These are phyloP conservation scores for Imleria badia DNA, from an alignment of 768 basidiomycete species.

Conservation along the genomic window DNA sequence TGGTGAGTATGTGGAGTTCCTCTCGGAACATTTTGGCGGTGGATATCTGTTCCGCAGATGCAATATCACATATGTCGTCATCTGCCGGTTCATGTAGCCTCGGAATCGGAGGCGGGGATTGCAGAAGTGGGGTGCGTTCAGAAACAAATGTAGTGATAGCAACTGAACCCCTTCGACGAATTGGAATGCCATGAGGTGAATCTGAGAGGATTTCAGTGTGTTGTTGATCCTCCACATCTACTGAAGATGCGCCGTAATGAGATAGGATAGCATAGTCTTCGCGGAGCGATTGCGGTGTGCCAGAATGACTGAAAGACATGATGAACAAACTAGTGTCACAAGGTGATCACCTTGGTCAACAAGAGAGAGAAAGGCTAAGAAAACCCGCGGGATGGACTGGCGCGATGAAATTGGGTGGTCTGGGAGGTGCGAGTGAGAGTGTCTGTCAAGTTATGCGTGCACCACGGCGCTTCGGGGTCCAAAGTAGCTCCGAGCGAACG, in stretches of 20 bases:
- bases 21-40: slow-evolving; percentile 47
- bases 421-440: too few species aligned
- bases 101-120: slow-evolving; percentile 46
- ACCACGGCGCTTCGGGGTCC: too few species aligned
- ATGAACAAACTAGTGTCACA: not conserved
- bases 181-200: slow-evolving; percentile 20
- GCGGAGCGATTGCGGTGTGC: slow-evolving; percentile 45
- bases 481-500: too few species aligned
- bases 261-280: slow-evolving; percentile 67
- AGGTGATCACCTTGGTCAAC: not conserved
- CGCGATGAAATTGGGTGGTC: too few species aligned
- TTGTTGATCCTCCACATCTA: slow-evolving; percentile 4
- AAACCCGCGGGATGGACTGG: too few species aligned
- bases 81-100: slow-evolving; percentile 55
- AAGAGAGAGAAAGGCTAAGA: not conserved
- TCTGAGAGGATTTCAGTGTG: slow-evolving; percentile 5
- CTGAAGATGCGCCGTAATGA: slow-evolving; percentile 40
- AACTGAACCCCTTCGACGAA: slow-evolving; percentile 7
- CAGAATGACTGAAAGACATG: slow-evolving; percentile 21
- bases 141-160: slow-evolving; percentile 4
- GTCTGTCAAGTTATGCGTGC: too few species aligned
- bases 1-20: slow-evolving; percentile 56
- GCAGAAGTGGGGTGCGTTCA: slow-evolving; percentile 61
- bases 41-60: slow-evolving; percentile 17
- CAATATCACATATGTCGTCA: not conserved